Conservation (phyloP, 306 rosid species). For the Fragaria nilgerrensis region DNA sequence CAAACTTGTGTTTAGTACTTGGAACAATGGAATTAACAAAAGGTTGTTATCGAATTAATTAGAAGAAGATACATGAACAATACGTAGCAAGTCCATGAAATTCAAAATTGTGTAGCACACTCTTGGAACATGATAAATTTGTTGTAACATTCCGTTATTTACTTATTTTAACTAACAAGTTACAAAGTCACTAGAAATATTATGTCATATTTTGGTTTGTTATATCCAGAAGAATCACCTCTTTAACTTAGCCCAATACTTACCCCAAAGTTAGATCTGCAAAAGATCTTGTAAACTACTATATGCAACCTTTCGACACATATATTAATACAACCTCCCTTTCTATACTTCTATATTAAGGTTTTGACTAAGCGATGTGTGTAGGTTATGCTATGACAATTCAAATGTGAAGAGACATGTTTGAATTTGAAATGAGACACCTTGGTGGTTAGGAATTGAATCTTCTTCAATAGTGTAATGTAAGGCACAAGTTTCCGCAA, state of each 20-base stretch:
- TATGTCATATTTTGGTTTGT: too few species aligned
- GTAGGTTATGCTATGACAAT: background rate
- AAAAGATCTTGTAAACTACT: too few species aligned
- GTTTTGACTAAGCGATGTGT: background rate
- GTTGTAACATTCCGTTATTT: too few species aligned
- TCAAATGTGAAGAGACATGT: background rate
- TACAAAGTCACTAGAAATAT: too few species aligned
- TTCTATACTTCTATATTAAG: background rate
- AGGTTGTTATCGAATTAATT: background rate
- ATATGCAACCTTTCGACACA: too few species aligned
- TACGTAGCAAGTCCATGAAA: background rate
- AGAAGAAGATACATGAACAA: background rate
- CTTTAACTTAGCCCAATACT: background rate
- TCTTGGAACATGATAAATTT: background rate
- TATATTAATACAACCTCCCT: background rate
- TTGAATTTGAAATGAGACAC: background rate
- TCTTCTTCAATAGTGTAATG: too few species aligned
- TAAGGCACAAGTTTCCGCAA: too few species aligned
- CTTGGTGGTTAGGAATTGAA: too few species aligned
- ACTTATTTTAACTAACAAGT: too few species aligned
- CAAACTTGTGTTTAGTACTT: slow-evolving; percentile 1
- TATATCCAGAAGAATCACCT: too few species aligned
- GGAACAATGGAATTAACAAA: background rate
- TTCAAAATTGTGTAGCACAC: background rate
- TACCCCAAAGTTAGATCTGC: background rate